phyloP scores from a whole-genome alignment of 805 yeast genomes.

The Isabelozyma gotoi region DNA sequence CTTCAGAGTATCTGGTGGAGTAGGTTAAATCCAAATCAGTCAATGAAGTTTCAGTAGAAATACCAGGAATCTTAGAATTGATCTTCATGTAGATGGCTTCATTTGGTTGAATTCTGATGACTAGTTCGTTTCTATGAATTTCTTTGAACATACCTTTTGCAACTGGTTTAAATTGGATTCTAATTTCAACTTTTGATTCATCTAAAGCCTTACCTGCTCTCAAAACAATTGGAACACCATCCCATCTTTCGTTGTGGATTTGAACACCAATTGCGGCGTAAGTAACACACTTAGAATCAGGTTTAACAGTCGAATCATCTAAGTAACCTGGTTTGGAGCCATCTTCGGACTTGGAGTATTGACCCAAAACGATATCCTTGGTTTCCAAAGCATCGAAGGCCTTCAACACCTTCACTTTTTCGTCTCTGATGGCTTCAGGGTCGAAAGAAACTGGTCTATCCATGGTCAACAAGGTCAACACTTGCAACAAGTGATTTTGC shows the following conservation, averaged over 20 bases:
- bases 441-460: constrained; percentile 91
- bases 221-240: constrained; percentile 93
- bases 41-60: constrained; percentile 74
- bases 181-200: constrained; percentile 90
- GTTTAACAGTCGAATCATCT: constrained; percentile 87
- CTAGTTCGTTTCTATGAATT: constrained; percentile 89
- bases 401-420: constrained; percentile 89
- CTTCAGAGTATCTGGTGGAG: constrained; percentile 68
- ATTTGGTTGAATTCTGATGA: constrained; percentile 89
- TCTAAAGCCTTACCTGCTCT: constrained; percentile 98
- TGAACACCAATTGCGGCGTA: constrained; percentile 81
- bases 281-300: constrained; percentile 84
- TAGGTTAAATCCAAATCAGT: constrained; percentile 92
- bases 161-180: constrained; percentile 88
- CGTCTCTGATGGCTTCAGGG: constrained; percentile 94
- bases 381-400: constrained; percentile 69
- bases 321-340: constrained; percentile 87
- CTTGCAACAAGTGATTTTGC: constrained; percentile 96
- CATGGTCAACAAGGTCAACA: constrained; percentile 88
- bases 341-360: constrained; percentile 80
- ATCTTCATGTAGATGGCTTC: constrained; percentile 93
- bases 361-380: constrained; percentile 78
- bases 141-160: constrained; percentile 78
- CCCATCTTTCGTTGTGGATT: constrained; percentile 95
- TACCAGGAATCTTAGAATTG: constrained; percentile 92